Evolutionary conservation across 768 basidiomycete species (phyloP), one percentile per base, ranked within the genome.

Genomic region (Lactarius hengduanensis): DNA sequence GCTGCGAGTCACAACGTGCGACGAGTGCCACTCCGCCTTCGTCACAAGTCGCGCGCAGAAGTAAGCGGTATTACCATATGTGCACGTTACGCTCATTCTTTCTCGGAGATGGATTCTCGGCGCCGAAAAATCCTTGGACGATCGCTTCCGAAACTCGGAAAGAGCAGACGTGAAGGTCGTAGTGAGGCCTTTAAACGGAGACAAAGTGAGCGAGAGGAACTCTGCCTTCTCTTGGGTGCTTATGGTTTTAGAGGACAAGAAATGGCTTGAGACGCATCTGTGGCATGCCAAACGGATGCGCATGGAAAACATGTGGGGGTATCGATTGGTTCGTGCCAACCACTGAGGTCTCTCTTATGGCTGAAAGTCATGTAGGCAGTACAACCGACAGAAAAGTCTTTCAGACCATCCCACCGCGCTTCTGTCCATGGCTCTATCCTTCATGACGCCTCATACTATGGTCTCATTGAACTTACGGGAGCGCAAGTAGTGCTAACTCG

Each of bases 261-360:
- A 83, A 15, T 98, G 96, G 96, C 85, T 99, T 0, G 94, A 96
- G 74, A 96, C 95, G 6, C 97, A 99, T 75, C 77, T 98, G 22
- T 98, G 95, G 94, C 96, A 98, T 72, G 92, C 95, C 1, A 98
- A 98, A 77, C 86, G 97, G 7, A 96, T 96, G 88, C 86, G 89
- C 68, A 98, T 98, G 96, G 83, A 88, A 71, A 88, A 87, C 69
- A 82, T 92, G 76, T 98, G 95, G 95, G 94, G 93, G 0, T 94
- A 93, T 74, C 83, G 93, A 71, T 80, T 99, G 62, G 94, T 93
- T 34, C 26, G 83, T 73, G 55, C 22, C 55, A 26, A 45, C 34
- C 20, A 16, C 20, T 9, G 45, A 11, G 9, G 32, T 32, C 2
- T 18, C 22, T 54, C 13, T 41, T 16, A 38, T 30, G 8, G 26